Evolutionary conservation across 106 monocot genomes (phyloP).

Genomic region (Platanthera guangdongensis): DNA sequence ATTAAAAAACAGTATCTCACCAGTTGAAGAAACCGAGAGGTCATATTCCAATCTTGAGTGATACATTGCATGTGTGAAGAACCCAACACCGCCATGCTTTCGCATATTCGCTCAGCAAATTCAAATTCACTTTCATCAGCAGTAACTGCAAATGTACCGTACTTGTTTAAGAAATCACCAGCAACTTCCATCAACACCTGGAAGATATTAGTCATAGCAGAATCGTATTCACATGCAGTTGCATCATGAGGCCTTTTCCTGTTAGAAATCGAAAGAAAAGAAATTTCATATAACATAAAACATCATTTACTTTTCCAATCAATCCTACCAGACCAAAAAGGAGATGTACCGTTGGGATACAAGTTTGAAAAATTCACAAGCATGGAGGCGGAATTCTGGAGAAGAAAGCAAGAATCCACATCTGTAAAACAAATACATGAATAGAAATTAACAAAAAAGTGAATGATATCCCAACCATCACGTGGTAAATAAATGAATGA

Average conservation of each 20-base stretch:
- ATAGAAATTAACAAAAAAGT: not conserved
- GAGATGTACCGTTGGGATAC: slow-evolving; percentile 68
- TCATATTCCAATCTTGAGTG: slow-evolving; percentile 26
- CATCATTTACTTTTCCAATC: not conserved
- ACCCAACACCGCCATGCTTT: slow-evolving; percentile 79
- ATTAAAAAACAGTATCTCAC: slow-evolving; percentile 18
- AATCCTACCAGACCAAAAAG: not conserved
- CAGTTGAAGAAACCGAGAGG: slow-evolving; percentile 70
- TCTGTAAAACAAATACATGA: slow-evolving; percentile 31
- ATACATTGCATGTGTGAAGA: slow-evolving; percentile 71
- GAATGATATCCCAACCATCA: not conserved
- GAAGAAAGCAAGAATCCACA: slow-evolving; percentile 84
- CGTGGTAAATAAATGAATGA: not conserved
- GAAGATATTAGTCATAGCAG: slow-evolving; percentile 61
- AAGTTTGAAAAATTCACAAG: slow-evolving; percentile 88
- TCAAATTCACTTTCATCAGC: slow-evolving; percentile 80
- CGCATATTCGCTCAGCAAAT: slow-evolving; percentile 76
- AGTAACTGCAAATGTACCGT: slow-evolving; percentile 24
- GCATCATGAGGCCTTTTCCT: slow-evolving; percentile 86
- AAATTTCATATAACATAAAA: not conserved
- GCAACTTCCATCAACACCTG: slow-evolving; percentile 76
- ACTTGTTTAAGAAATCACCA: slow-evolving; percentile 56
- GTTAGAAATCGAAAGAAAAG: slow-evolving; percentile 4
- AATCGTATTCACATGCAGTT: slow-evolving; percentile 56
- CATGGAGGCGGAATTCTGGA: slow-evolving; percentile 86